Percentiles rank a stretch among this genome's conserved stretches.
These are phyloP conservation scores for Amanita rubescens DNA, from an alignment of 768 basidiomycete species.

Conservation along the genomic window DNA sequence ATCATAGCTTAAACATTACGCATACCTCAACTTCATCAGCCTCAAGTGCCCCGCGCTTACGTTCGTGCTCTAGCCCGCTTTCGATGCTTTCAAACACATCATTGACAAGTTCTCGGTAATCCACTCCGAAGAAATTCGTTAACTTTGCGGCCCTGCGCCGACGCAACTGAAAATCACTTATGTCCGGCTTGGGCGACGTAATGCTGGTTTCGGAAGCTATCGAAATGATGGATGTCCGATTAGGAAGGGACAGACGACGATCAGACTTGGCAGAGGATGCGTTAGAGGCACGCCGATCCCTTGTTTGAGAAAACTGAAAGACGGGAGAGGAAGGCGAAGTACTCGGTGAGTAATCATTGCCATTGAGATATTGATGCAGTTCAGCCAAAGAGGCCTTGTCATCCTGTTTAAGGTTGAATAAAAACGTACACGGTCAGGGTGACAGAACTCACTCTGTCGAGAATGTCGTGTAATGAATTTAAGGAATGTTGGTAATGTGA, in stretches of 20 bases:
- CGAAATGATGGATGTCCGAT: constrained; percentile 53
- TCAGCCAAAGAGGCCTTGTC: constrained; percentile 69
- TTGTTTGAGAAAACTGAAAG: constrained; percentile 18
- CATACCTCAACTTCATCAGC: constrained; percentile 69
- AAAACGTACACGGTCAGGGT: not conserved
- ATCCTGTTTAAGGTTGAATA: constrained; percentile 39
- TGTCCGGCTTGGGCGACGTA: constrained; percentile 33
- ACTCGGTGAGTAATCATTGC: constrained; percentile 14
- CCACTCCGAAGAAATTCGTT: constrained; percentile 81
- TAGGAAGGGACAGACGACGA: constrained; percentile 65
- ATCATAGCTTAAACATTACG: constrained; percentile 10
- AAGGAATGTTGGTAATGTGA: constrained; percentile 75
- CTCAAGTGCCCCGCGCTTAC: constrained; percentile 51
- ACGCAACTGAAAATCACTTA: constrained; percentile 59
- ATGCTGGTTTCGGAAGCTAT: constrained; percentile 44
- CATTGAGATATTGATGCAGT: constrained; percentile 61
- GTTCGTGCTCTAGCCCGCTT: constrained; percentile 62
- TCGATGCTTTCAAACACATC: constrained; percentile 82
- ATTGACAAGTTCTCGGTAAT: constrained; percentile 69
- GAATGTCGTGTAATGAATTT: constrained; percentile 72
- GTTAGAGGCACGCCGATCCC: constrained; percentile 25
- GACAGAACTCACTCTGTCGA: constrained; percentile 57
- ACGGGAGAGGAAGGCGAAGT: constrained; percentile 14
- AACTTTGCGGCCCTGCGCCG: constrained; percentile 76
- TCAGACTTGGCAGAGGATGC: constrained; percentile 44